These are phyloP conservation scores for Neurospora tetrasperma DNA, from an alignment of 495 filamentous ascomycete genomes.

Conservation along the genomic window DNA sequence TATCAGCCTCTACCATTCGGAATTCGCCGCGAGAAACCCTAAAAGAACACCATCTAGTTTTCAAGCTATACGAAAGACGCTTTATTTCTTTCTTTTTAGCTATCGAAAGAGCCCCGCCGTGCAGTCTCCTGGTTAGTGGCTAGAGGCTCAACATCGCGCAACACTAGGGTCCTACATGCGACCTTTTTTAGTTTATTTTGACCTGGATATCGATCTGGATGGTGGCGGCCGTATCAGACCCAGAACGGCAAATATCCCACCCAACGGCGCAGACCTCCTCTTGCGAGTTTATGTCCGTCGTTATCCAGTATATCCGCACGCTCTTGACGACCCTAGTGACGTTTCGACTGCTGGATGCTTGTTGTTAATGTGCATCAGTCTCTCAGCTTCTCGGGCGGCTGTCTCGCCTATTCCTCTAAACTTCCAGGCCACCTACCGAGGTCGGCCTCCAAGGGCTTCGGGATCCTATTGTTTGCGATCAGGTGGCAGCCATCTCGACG, in stretches of 20 bases:
- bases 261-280: constrained; percentile 16
- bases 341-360: constrained; percentile 3
- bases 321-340: constrained; percentile 6
- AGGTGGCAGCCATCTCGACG: not conserved
- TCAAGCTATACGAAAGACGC: not conserved
- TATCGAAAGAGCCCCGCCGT: not conserved
- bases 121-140: not conserved
- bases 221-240: constrained; percentile 8
- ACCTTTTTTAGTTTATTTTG: not conserved
- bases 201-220: constrained; percentile 14
- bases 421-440: not conserved
- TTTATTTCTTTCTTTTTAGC: not conserved
- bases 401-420: not conserved
- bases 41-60: not conserved
- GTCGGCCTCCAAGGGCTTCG: not conserved
- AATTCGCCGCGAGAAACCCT: not conserved
- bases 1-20: not conserved
- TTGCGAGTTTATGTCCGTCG: constrained; percentile 8
- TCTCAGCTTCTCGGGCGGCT: not conserved
- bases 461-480: not conserved
- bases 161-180: not conserved
- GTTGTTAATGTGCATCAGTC: not conserved
- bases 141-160: constrained; percentile 5
- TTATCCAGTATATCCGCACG: constrained; percentile 11
- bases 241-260: constrained; percentile 14